Base-by-base conservation (phyloP, 345 rosid species). In the Psidium friedrichsthalianum region DNA sequence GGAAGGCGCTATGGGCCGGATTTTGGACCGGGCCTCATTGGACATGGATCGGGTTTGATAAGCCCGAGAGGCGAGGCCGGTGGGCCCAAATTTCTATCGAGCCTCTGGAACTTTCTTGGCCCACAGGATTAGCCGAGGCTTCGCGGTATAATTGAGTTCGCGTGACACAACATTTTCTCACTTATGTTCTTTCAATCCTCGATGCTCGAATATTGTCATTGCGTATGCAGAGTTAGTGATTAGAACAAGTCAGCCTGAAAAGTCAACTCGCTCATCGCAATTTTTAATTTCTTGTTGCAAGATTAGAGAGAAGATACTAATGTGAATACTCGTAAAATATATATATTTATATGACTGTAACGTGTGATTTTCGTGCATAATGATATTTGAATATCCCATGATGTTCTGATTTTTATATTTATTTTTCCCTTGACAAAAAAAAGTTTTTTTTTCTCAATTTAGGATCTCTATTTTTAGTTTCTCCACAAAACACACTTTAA, bases 331-430 rank as follows among this genome's bases (percentile, higher is more conserved):
- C 15, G 25, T 57, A 0, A 57, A 25, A 57, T 57, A 57, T 15
- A 11, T 25, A 57, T 0, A 0, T 25, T 25, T 57, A 57, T 5
- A 10, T 0, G 0, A 25, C 0, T 2, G 0, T 25, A 0, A 25
- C 8, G 15, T 25, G 15, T 25, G 0, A 11, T 57, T 57, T 57
- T 57, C 1, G 0, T 57, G 29, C 3, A 49, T 9, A 49, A 2
- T 9, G 51, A 49, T 57, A 57, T 11, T 0, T 11, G 13, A 3
- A 57, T 11, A 57, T 57, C 15, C 12, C 0, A 0, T 4, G 0
- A 56, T 56, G 47, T 44, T 44, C 8, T 44, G 3, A 42, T 42
- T 7, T 36, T 36, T 36, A 36, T 36, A 7, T 11, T 49, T 49
- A 6, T 49, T 49, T 49, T 49, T 49, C 51, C 11, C 1, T 49